Evolutionary conservation across 805 yeast species (phyloP).

Genomic region (Candida corydali): DNA sequence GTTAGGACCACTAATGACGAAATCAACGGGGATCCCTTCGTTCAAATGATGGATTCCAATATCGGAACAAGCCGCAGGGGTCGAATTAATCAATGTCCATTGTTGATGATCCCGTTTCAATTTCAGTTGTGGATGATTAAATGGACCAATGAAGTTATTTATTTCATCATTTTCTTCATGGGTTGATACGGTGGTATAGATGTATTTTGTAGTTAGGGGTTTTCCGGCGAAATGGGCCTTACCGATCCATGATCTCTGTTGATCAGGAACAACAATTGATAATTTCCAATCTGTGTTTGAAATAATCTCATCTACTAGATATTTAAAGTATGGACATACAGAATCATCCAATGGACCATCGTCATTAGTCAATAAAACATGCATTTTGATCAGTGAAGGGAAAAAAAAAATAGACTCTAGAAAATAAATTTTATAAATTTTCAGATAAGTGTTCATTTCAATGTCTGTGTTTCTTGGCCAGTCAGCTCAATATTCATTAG

Average conservation of each 20-base stretch:
- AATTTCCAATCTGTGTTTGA: constrained; percentile 76
- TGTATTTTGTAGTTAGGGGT: constrained; percentile 54
- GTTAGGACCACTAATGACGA: constrained; percentile 93
- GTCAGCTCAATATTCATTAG: constrained; percentile 36
- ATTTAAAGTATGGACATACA: constrained; percentile 81
- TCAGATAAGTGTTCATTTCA: no score
- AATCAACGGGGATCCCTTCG: constrained; percentile 61
- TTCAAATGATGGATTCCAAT: constrained; percentile 76
- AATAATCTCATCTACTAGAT: constrained; percentile 66
- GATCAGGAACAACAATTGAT: constrained; percentile 80
- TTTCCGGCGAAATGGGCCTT: constrained; percentile 92
- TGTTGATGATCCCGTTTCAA: constrained; percentile 44
- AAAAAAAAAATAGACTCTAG: constrained; percentile 4
- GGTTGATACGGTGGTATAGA: constrained; percentile 49
- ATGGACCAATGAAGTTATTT: constrained; percentile 66
- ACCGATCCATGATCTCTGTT: constrained; percentile 92
- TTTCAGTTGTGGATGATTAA: constrained; percentile 45
- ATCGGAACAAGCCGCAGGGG: constrained; percentile 95
- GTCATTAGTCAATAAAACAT: constrained; percentile 74
- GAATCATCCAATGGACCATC: constrained; percentile 88
- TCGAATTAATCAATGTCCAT: constrained; percentile 86
- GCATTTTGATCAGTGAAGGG: constrained; percentile 27
- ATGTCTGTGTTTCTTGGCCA: constrained; percentile 66
- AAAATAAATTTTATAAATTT: not conserved
- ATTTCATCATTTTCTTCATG: constrained; percentile 27